Conservation (phyloP, 768 basidiomycete genomes). For the Phylloporus arenicola region DNA sequence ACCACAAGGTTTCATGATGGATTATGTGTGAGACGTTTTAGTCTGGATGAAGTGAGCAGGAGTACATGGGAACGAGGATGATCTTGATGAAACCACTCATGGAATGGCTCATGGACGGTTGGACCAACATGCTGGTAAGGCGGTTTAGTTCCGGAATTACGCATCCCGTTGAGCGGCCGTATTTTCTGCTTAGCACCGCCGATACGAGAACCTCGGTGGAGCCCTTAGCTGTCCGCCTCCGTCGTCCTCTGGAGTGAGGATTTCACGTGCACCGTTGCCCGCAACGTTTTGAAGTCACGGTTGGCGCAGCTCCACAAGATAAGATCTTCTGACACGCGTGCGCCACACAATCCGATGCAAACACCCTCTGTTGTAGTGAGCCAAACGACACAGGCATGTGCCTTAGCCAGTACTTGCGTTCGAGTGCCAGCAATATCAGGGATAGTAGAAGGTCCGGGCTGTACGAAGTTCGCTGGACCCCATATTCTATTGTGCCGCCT, state of each 20-base stretch:
- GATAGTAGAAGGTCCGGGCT: constrained; percentile 43
- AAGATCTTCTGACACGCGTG: constrained; percentile 38
- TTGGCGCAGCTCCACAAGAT: constrained; percentile 48
- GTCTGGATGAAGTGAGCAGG: too few relatives aligned
- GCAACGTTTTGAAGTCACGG: constrained; percentile 33
- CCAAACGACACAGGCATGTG: constrained; percentile 21
- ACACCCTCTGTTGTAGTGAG: constrained; percentile 7
- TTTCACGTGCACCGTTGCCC: constrained; percentile 34
- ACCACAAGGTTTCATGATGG: constrained; percentile 28
- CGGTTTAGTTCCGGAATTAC: constrained; percentile 7
- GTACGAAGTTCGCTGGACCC: constrained; percentile 26
- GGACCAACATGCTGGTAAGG: constrained; percentile 11
- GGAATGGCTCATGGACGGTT: constrained; percentile 6
- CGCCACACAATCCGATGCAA: constrained; percentile 20
- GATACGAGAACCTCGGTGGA: constrained; percentile 20
- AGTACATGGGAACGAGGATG: constrained; percentile 33
- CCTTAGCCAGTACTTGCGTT: constrained; percentile 33
- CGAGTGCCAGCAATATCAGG: constrained; percentile 39
- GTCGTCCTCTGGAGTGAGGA: constrained; percentile 10
- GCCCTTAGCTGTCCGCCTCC: constrained; percentile 9
- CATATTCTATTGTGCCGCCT: too few relatives aligned
- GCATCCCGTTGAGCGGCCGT: constrained; percentile 34
- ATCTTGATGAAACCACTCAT: constrained; percentile 23
- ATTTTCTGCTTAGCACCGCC: constrained; percentile 25
- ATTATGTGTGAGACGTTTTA: constrained; percentile 16